Base-by-base conservation (phyloP, 768 basidiomycete genomes). In the Boletus bicolor region DNA sequence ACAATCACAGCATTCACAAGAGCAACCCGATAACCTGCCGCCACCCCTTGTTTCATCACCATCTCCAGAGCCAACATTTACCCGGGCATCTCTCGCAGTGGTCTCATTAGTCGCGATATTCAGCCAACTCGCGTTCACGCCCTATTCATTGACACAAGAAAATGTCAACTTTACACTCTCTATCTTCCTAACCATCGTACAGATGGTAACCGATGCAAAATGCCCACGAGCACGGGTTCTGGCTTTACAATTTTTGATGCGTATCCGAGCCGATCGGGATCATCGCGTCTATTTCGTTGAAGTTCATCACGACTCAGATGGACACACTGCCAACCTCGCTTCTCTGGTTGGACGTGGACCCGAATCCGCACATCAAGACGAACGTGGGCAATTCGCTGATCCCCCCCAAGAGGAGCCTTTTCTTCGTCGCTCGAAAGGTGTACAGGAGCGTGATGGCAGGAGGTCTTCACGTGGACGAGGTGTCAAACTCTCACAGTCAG, bases 201-300 rank as follows among this genome's bases (percentile, higher is more conserved):
- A 74, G 19, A 68, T 87, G 14, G 65, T 80, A 5, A 64, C 71
- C 0, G 68, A 74, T 21, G 78, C 80, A 2, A 77, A 74, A 57
- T 83, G 83, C 9, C 62, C 82, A 0, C 76, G 82, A 39, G 86
- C 88, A 0, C 77, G 91, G 24, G 68, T 98, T 17, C 76, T 83
- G 12, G 78, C 87, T 5, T 75, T 98, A 19, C 91, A 93, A 66
- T 97, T 96, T 76, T 68, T 97, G 59, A 84, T 94, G 77, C 84
- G 92, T 14, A 76, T 98, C 19, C 80, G 96, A 53, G 93, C 90
- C 0, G 95, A 97, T 67, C 84, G 91, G 1, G 89, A 94, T 61
- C 96, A 99, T 65, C 79, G 87, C 11, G 65, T 98, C 39, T 97
- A 86, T 69, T 86, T 87, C 53, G 78, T 82, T 19, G 73, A 79